Conservation (phyloP, 2,329 filamentous ascomycete genomes). For the Pseudopyrenochaeta lycopersici region DNA sequence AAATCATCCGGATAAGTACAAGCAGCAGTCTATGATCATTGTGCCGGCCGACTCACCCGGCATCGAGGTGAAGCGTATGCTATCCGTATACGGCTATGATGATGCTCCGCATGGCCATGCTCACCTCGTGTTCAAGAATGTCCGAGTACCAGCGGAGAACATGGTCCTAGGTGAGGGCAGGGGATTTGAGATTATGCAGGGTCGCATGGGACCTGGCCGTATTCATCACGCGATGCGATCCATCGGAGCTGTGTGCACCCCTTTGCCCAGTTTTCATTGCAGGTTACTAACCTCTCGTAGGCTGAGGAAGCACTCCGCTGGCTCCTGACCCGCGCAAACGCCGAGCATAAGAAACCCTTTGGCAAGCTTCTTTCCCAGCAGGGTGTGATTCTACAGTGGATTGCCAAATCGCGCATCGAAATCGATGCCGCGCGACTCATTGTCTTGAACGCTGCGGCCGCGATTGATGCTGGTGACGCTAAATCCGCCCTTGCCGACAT, state of each 20-base stretch:
- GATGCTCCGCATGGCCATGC: constrained; percentile 97
- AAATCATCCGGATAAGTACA: constrained; percentile 76
- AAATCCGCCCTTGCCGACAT: constrained; percentile 91
- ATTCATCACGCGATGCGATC: constrained; percentile 97
- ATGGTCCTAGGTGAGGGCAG: constrained; percentile 89
- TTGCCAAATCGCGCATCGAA: constrained; percentile 87
- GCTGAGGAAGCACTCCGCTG: constrained; percentile 89
- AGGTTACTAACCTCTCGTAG: constrained; percentile 43
- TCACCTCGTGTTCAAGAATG: constrained; percentile 86
- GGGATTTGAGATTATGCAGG: constrained; percentile 98
- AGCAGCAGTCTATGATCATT: constrained; percentile 88
- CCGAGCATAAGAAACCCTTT: constrained; percentile 86
- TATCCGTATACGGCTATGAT: constrained; percentile 92
- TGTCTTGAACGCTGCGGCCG: constrained; percentile 90
- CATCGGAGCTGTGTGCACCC: constrained; percentile 76
- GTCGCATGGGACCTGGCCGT: constrained; percentile 88
- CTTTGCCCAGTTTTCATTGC: not conserved
- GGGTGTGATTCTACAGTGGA: constrained; percentile 79
- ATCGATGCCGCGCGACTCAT: constrained; percentile 88
- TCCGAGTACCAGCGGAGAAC: constrained; percentile 80
- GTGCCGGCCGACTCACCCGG: constrained; percentile 82
- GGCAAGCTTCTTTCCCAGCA: constrained; percentile 85
- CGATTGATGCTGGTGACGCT: constrained; percentile 85
- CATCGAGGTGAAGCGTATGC: constrained; percentile 87
- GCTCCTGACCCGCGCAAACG: constrained; percentile 92